Conservation (phyloP, 2,329 filamentous ascomycete genomes). For the Rhynchosporium agropyri region DNA sequence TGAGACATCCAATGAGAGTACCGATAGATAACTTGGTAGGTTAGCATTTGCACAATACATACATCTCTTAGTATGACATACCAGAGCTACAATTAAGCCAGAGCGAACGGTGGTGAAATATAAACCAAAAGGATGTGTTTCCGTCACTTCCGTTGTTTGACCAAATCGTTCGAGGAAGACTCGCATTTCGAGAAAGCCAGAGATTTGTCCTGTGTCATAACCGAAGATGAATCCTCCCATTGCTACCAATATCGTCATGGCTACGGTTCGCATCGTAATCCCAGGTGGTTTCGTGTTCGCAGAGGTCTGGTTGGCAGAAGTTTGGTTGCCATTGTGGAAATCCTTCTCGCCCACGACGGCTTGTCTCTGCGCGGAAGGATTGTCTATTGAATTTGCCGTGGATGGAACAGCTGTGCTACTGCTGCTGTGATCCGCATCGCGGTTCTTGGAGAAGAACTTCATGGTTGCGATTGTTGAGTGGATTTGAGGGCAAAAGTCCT, state of each 20-base stretch:
- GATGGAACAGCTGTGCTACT: constrained; percentile 21
- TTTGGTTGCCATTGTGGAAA: constrained; percentile 6
- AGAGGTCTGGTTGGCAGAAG: neutral
- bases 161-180: constrained; percentile 61
- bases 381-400: constrained; percentile 19
- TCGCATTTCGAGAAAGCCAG: constrained; percentile 62
- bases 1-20: constrained; percentile 77
- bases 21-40: constrained; percentile 67
- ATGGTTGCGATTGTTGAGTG: constrained; percentile 16
- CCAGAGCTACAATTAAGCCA: constrained; percentile 63
- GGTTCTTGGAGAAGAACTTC: constrained; percentile 20
- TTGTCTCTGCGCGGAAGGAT: constrained; percentile 11
- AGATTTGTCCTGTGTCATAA: constrained; percentile 47
- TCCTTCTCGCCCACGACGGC: constrained; percentile 17
- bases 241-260: constrained; percentile 35
- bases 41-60: constrained; percentile 36
- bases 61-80: constrained; percentile 49
- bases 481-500: constrained; percentile 11
- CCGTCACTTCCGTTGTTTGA: constrained; percentile 34
- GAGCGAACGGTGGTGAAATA: constrained; percentile 62
- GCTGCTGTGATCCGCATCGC: constrained; percentile 19
- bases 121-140: constrained; percentile 35
- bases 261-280: constrained; percentile 31
- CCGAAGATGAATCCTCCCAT: constrained; percentile 43
- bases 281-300: constrained; percentile 17